Conservation (phyloP, 257 asterid species). For the Perilla frutescens region DNA sequence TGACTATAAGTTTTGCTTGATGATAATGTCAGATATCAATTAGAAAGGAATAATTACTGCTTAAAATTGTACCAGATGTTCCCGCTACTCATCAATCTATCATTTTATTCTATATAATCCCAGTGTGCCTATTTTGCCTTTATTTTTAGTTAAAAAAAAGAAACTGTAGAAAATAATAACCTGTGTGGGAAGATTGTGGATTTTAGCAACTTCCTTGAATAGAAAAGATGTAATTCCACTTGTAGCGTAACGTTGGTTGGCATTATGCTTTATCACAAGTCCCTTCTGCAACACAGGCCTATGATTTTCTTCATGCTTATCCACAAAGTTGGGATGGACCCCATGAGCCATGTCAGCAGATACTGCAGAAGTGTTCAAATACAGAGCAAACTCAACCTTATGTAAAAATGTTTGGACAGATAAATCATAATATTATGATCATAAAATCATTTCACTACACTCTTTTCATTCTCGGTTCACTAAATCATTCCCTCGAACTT, state of each 20-base stretch:
- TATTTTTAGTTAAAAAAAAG: background rate
- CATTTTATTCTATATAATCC: background rate
- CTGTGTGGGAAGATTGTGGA: constrained; percentile 88
- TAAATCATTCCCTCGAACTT: constrained; percentile 22
- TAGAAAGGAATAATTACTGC: constrained; percentile 12
- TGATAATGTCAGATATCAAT: constrained; percentile 9
- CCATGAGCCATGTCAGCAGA: constrained; percentile 99
- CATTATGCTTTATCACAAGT: constrained; percentile 95
- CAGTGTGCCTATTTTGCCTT: background rate
- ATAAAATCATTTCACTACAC: constrained; percentile 4
- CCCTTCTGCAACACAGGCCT: constrained; percentile 94
- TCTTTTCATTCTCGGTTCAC: constrained; percentile 25
- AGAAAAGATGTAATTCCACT: constrained; percentile 96
- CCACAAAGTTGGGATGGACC: constrained; percentile 89
- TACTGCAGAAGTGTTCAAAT: constrained; percentile 54
- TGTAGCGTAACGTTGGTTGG: constrained; percentile 97
- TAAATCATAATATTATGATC: constrained; percentile 18
- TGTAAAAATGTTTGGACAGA: constrained; percentile 15
- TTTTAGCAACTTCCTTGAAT: constrained; percentile 89
- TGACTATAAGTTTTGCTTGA: constrained; percentile 1
- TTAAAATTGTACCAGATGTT: constrained; percentile 12
- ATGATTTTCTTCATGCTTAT: constrained; percentile 94
- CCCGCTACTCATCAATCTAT: constrained; percentile 11
- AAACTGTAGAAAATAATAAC: constrained; percentile 32
- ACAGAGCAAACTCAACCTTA: constrained; percentile 23